These are phyloP conservation scores for Wickerhamiella occidentalis DNA, from an alignment of 805 yeast genomes.

Conservation along the genomic window DNA sequence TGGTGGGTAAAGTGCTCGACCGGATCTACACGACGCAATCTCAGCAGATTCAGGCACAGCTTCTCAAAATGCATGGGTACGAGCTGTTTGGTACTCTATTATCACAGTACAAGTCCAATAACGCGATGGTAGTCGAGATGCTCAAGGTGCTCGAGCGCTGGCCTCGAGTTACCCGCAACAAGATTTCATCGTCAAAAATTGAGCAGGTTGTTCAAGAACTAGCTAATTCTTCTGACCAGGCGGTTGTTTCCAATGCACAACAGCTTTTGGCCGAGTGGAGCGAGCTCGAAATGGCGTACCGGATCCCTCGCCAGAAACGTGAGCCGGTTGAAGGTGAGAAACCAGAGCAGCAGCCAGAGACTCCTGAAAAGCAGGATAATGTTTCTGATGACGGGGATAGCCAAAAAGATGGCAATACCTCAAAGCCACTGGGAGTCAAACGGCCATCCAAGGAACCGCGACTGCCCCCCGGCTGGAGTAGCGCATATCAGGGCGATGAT, in stretches of 20 bases:
- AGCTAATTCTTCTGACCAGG: conserved; percentile 21
- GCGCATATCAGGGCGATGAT: conserved; percentile 35
- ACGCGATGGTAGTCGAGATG: conserved; percentile 36
- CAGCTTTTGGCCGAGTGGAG: conserved; percentile 57
- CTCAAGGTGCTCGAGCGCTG: conserved; percentile 48
- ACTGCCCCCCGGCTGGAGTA: conserved; percentile 58
- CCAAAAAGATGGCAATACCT: no score
- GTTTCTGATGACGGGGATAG: no score
- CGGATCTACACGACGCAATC: conserved; percentile 49
- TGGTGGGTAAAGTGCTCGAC: conserved; percentile 53
- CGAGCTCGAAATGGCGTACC: conserved; percentile 62
- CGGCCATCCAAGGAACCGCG: not conserved
- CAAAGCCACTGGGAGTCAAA: not conserved
- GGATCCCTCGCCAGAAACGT: conserved; percentile 54
- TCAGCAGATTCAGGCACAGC: conserved; percentile 39
- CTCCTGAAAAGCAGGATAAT: not conserved
- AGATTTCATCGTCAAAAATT: conserved; percentile 60
- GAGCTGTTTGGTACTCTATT: conserved; percentile 58
- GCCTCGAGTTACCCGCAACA: conserved; percentile 66
- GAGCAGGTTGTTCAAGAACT: conserved; percentile 48
- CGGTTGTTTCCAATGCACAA: conserved; percentile 30
- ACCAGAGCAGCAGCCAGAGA: not conserved
- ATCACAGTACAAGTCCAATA: conserved; percentile 31
- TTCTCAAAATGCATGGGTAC: conserved; percentile 78
- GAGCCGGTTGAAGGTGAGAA: no score